Evolutionary conservation across 345 rosid species (phyloP), one percentile per base, ranked within the genome.

Genomic region (Sisymbrium altissimum): DNA sequence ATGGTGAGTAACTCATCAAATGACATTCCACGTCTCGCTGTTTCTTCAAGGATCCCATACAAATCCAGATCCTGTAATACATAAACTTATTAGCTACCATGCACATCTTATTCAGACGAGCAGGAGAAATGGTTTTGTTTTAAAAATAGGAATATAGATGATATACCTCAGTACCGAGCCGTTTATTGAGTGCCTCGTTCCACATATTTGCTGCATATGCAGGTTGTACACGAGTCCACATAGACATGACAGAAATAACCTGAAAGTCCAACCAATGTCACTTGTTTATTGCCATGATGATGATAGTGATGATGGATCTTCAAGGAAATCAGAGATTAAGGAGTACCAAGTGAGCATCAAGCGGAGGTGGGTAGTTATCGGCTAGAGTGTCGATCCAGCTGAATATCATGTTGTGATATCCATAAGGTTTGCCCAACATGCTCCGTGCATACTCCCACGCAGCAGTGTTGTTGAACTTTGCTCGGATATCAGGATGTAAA

Each of bases 191-290:
- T 15, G 98, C 99, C 84, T 95, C 99, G 83, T 95, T 92, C 98
- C 99, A 95, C 98, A 95, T 90, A 80, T 92, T 92, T 56, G 98
- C 97, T 67, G 98, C 98, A 81, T 95, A 92, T 69, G 96, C 85
- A 9, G 98, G 97, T 87, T 95, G 98, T 83, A 95, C 85, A 65
- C 97, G 80, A 43, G 92, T 87, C 99, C 97, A 95, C 96, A 92
- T 90, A 74, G 98, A 85, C 97, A 95, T 92, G 92, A 90, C 92
- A 88, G 99, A 95, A 86, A 89, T 78, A 74, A 95, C 93, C 99
- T 94, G 87, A 73, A 80, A 76, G 13, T 35, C 14, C 29, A 70
- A 71, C 14, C 29, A 70, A 71, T 14, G 32, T 14, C 0, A 61
- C 19, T 68, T 23, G 43, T 19, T 36, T 44, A 73, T 12, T 35